Evolutionary conservation across 2,329 filamentous ascomycete genomes (phyloP).

Genomic region (Stemphylium lycopersici): DNA sequence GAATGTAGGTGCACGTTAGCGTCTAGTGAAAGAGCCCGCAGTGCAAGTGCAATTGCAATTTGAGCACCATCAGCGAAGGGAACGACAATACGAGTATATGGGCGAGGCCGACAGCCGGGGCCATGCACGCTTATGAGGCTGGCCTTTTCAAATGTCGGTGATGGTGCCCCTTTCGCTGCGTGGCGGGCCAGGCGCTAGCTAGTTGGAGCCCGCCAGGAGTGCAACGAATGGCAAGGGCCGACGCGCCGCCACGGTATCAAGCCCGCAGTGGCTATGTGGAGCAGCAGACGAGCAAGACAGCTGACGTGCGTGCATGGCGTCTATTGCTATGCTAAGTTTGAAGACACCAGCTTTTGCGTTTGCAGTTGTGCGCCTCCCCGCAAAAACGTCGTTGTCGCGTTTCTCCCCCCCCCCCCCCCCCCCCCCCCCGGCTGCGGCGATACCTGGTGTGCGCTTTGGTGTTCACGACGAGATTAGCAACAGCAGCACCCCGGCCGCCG

Average conservation of each 20-base stretch:
- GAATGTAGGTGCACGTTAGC: constrained; percentile 27
- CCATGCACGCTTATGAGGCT: constrained; percentile 22
- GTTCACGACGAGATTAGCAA: constrained; percentile 5
- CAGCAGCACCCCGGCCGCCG: constrained; percentile 8
- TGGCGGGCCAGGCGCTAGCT: constrained; percentile 32
- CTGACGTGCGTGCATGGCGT: too few species aligned
- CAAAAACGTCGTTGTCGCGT: not conserved
- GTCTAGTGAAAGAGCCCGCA: constrained; percentile 33
- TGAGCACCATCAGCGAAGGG: constrained; percentile 11
- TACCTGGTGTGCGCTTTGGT: not conserved
- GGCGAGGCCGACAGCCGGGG: constrained; percentile 12
- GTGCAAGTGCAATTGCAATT: constrained; percentile 4
- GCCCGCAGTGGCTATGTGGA: too few species aligned
- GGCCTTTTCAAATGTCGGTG: constrained; percentile 30
- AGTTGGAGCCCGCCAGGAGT: not conserved
- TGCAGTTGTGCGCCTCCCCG: too few species aligned
- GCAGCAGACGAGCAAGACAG: too few species aligned
- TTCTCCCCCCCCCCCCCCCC: not conserved
- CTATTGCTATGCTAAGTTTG: too few species aligned
- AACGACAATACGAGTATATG: not conserved
- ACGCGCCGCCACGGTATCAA: not conserved
- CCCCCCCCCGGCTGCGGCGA: too few species aligned
- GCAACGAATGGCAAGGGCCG: constrained; percentile 12
- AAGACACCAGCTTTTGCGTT: too few species aligned
- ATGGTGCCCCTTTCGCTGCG: constrained; percentile 35